Evolutionary conservation across 2,329 filamentous ascomycete genomes (phyloP).

Genomic region (Colletotrichum sp.): DNA sequence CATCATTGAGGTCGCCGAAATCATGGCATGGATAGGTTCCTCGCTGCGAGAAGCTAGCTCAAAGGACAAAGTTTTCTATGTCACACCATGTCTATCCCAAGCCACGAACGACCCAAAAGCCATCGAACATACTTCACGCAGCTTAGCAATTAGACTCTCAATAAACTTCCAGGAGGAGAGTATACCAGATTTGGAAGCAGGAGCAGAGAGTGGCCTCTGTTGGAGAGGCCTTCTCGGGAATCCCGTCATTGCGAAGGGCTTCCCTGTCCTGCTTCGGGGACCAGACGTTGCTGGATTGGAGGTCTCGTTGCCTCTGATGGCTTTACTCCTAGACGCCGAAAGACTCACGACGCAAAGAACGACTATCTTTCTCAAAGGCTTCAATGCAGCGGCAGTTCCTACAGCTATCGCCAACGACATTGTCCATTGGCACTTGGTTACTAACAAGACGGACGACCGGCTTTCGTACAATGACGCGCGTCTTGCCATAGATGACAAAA

Average conservation of each 20-base stretch:
- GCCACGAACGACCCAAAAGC: no score
- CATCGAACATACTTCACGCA: no score
- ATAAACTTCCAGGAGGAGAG: not conserved
- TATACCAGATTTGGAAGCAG: not conserved
- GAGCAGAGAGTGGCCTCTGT: not conserved
- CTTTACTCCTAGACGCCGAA: not conserved
- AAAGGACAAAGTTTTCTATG: not conserved
- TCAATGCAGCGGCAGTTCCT: not conserved
- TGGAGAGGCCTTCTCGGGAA: not conserved
- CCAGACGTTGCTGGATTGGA: not conserved
- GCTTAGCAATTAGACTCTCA: no score
- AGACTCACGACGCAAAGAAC: not conserved
- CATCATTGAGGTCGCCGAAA: not conserved
- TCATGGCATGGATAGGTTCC: not conserved
- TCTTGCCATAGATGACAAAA: not conserved
- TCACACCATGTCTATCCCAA: not conserved
- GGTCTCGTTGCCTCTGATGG: not conserved
- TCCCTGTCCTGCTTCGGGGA: not conserved
- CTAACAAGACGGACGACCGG: not conserved
- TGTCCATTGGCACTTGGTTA: not conserved
- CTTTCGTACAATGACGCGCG: not conserved
- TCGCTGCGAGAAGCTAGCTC: not conserved
- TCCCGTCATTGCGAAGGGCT: not conserved
- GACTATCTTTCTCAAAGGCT: not conserved
- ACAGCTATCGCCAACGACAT: not conserved